phyloP scores from a whole-genome alignment of 106 monocot species.

The Gastrodia elata region DNA sequence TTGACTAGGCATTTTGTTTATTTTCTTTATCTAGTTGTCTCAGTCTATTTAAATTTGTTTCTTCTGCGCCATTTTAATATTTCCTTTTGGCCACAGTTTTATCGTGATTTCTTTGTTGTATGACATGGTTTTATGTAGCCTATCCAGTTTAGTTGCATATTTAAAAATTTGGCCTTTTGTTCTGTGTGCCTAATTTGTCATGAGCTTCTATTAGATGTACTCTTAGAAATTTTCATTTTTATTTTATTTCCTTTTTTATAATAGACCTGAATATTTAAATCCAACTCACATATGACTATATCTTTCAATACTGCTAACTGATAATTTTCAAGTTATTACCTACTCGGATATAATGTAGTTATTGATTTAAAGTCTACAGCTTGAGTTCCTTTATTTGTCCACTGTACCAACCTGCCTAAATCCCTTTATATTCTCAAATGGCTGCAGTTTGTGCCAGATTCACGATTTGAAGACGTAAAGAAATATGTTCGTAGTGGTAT shows the following conservation, averaged over 20 bases:
- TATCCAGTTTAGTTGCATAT: not conserved
- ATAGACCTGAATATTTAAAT: not conserved
- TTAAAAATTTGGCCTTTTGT: not conserved
- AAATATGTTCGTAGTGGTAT: constrained; percentile 73
- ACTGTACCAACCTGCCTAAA: not conserved
- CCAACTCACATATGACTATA: not conserved
- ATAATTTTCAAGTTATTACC: too few species aligned
- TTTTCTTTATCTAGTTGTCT: too few species aligned
- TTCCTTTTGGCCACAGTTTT: not conserved
- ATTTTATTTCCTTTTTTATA: not conserved
- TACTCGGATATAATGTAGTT: not conserved
- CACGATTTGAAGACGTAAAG: constrained; percentile 89
- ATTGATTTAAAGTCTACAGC: not conserved
- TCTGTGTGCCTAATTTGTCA: not conserved
- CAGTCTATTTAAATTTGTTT: not conserved
- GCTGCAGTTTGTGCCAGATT: constrained; percentile 87
- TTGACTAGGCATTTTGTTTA: too few species aligned
- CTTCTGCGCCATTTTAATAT: not conserved
- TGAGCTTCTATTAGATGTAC: not conserved
- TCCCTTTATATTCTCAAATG: constrained; percentile 1
- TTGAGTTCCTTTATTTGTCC: not conserved
- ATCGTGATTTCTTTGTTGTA: too few species aligned
- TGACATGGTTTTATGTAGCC: not conserved
- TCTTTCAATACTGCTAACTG: not conserved
- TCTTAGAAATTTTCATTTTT: not conserved